phyloP scores from a whole-genome alignment of 306 rosid species.

The Vigna mungo region DNA sequence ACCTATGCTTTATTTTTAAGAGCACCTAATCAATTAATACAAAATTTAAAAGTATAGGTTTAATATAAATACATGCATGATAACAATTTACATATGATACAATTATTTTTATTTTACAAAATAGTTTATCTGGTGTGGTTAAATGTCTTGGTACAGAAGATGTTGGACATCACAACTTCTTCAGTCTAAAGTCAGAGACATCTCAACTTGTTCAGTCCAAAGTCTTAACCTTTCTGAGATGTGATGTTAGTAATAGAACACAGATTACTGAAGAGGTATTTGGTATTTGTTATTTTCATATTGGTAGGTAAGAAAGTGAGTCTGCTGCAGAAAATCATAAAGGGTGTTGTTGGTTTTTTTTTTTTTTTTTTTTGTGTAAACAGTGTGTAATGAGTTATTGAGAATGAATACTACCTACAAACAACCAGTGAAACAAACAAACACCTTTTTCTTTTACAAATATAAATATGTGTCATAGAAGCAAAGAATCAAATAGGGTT shows the following conservation, averaged over 20 bases:
- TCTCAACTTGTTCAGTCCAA: background rate
- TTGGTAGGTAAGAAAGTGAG: constrained; percentile 17
- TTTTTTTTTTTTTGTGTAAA: no score
- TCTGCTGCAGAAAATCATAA: background rate
- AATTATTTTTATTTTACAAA: no score
- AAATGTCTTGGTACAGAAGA: background rate
- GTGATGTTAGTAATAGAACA: background rate
- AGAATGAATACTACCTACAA: background rate
- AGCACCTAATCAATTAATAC: no score
- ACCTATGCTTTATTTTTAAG: no score
- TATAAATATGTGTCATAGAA: no score
- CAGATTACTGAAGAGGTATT: background rate
- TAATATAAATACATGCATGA: no score
- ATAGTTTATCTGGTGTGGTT: background rate
- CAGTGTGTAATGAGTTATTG: background rate
- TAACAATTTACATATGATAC: background rate
- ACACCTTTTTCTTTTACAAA: no score
- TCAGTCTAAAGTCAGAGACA: background rate
- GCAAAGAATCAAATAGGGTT: no score
- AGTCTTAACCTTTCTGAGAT: background rate
- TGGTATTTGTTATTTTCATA: constrained; percentile 13
- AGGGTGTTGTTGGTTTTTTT: background rate
- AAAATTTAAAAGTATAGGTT: no score
- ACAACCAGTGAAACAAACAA: background rate
- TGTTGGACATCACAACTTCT: background rate